Percentiles rank a stretch among this genome's conserved stretches.
These are phyloP conservation scores for Sarocladium kiliense DNA, from an alignment of 2,329 filamentous ascomycete species.

Conservation along the genomic window DNA sequence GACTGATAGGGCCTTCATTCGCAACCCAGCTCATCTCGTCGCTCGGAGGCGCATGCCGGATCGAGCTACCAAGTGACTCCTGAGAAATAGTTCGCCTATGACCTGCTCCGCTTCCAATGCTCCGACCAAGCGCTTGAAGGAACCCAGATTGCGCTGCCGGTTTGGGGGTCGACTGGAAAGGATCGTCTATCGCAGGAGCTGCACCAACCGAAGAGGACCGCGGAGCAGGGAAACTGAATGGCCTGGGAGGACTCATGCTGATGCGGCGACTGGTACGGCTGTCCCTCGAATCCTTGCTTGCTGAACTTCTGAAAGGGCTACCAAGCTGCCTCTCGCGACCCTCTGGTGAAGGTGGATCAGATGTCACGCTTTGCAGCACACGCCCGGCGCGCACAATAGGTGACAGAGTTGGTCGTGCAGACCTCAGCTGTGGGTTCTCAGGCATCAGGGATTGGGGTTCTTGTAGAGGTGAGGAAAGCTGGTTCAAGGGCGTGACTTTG, in stretches of 20 bases:
- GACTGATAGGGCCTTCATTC: constrained; percentile 31
- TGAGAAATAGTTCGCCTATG: constrained; percentile 13
- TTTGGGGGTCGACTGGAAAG: constrained; percentile 20
- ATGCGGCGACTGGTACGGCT: constrained; percentile 19
- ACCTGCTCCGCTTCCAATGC: constrained; percentile 14
- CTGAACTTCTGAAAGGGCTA: constrained; percentile 48
- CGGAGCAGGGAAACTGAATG: constrained; percentile 13
- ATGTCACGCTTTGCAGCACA: constrained; percentile 52
- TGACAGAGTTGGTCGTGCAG: constrained; percentile 41
- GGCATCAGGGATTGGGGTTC: constrained; percentile 25
- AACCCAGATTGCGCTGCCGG: constrained; percentile 25
- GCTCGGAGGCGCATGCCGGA: constrained; percentile 25
- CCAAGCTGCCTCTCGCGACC: constrained; percentile 44
- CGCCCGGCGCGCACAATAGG: constrained; percentile 54
- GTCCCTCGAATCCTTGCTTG: constrained; percentile 27
- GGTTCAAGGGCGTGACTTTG: constrained; percentile 31
- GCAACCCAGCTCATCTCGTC: constrained; percentile 41
- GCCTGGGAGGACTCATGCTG: constrained; percentile 26
- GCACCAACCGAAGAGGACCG: constrained; percentile 12
- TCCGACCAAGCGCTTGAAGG: constrained; percentile 26
- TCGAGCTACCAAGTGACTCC: constrained; percentile 27
- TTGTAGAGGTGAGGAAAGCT: constrained; percentile 31
- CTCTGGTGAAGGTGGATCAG: constrained; percentile 52
- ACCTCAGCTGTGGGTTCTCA: constrained; percentile 23
- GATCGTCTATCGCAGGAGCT: constrained; percentile 18